These are phyloP conservation scores for Primulina huaijiensis DNA, from an alignment of 257 asterid species.

Conservation along the genomic window DNA sequence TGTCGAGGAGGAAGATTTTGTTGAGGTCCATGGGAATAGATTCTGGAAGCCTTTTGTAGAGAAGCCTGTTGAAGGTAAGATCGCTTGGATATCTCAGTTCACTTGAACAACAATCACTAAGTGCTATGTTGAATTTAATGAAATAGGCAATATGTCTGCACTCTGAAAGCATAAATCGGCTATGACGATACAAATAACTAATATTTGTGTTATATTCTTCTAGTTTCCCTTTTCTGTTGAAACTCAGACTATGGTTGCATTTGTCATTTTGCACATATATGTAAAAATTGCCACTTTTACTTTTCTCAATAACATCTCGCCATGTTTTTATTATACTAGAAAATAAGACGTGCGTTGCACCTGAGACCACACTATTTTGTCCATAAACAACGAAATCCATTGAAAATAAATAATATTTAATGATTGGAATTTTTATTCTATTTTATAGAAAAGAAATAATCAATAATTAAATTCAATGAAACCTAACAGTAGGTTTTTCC, in stretches of 20 bases:
- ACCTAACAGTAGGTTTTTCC: too few relatives aligned
- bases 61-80: slow-evolving; percentile 88
- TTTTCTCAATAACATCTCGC: not conserved
- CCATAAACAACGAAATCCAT: too few relatives aligned
- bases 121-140: not conserved
- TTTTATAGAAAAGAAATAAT: too few relatives aligned
- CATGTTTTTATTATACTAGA: not conserved
- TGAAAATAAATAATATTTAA: too few relatives aligned
- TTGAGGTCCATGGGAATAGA: slow-evolving; percentile 80
- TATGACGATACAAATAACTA: too few relatives aligned
- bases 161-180: too few relatives aligned
- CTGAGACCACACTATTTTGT: too few relatives aligned
- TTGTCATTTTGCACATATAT: not conserved
- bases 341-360: too few relatives aligned
- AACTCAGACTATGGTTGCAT: not conserved
- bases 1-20: slow-evolving; percentile 91
- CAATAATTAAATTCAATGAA: too few relatives aligned
- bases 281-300: not conserved
- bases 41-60: slow-evolving; percentile 98
- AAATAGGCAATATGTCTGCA: not conserved
- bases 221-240: not conserved
- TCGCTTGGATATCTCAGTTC: not conserved
- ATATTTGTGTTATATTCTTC: not conserved
- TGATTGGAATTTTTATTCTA: too few relatives aligned
- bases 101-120: not conserved